A percentile compares a stretch with the other conserved stretches of the same genome.
Conservation (phyloP, 768 basidiomycete genomes). For the Hemileccinum rubropunctum region DNA sequence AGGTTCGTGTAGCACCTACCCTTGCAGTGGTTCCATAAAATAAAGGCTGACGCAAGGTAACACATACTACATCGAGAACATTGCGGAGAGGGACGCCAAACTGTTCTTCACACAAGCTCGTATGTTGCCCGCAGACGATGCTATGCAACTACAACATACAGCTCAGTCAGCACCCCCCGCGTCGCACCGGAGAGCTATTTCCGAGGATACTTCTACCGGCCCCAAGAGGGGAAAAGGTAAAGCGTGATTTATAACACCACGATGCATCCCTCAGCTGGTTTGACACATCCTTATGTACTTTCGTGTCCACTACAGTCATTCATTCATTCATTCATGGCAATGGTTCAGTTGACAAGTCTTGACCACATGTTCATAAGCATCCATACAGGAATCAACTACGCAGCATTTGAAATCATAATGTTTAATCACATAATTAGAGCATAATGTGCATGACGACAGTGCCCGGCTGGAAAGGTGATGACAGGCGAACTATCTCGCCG, state of each 20-base stretch:
- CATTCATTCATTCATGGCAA: not conserved
- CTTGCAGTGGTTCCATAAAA: not conserved
- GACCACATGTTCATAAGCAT: constrained; percentile 17
- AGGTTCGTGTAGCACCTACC: constrained; percentile 46
- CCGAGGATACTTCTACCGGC: constrained; percentile 19
- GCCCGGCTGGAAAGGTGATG: not conserved
- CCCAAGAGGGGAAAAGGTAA: constrained; percentile 18
- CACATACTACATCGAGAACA: constrained; percentile 87
- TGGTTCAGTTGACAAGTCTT: not conserved
- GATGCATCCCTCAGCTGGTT: not conserved
- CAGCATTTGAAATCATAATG: constrained; percentile 8
- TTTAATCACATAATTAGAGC: constrained; percentile 15
- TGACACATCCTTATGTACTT: not conserved
- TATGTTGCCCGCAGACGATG: constrained; percentile 38
- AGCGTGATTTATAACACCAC: not conserved
- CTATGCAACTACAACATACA: constrained; percentile 20
- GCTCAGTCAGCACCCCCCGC: constrained; percentile 30
- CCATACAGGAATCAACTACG: constrained; percentile 13
- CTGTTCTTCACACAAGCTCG: constrained; percentile 93
- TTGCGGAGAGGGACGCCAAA: constrained; percentile 71
- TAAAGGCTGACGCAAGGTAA: constrained; percentile 56
- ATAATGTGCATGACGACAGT: constrained; percentile 23
- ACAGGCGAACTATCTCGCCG: constrained; percentile 3
- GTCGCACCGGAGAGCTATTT: constrained; percentile 27
- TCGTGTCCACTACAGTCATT: not conserved